Percentiles rank a stretch among this genome's conserved stretches.
Conservation (phyloP, 140 eudicot genomes). For the Cichorium intybus region DNA sequence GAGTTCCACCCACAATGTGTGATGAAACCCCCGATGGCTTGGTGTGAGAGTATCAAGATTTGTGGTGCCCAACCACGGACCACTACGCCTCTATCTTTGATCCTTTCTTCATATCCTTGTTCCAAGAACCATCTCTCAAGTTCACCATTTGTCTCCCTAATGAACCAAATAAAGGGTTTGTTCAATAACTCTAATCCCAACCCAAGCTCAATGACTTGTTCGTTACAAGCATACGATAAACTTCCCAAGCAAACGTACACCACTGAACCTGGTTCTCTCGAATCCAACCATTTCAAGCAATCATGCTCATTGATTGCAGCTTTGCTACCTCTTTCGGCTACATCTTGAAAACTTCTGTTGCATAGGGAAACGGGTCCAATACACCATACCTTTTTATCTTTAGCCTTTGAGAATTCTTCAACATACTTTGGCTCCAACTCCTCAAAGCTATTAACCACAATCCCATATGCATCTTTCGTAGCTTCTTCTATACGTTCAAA, state of each 20-base stretch:
- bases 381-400: conserved; percentile 38
- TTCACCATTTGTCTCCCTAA: conserved; percentile 23
- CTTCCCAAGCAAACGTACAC: conserved; percentile 50
- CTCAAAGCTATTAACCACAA: conserved; percentile 40
- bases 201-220: conserved; percentile 43
- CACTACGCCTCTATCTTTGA: neutral
- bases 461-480: conserved; percentile 21
- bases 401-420: conserved; percentile 16
- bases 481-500: conserved; percentile 14
- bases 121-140: conserved; percentile 37
- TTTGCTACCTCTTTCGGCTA: conserved; percentile 44
- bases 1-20: neutral
- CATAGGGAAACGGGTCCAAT: conserved; percentile 48
- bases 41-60: neutral
- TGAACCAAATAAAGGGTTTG: conserved; percentile 40
- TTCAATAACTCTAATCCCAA: conserved; percentile 42
- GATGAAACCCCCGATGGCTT: neutral
- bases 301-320: conserved; percentile 14
- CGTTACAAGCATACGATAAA: conserved; percentile 6
- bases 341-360: conserved; percentile 27
- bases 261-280: conserved; percentile 24
- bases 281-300: conserved; percentile 41
- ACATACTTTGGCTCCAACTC: conserved; percentile 43
- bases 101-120: conserved; percentile 17
- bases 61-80: neutral